phyloP scores from a whole-genome alignment of 306 rosid species.

The Dryas alaskensis region DNA sequence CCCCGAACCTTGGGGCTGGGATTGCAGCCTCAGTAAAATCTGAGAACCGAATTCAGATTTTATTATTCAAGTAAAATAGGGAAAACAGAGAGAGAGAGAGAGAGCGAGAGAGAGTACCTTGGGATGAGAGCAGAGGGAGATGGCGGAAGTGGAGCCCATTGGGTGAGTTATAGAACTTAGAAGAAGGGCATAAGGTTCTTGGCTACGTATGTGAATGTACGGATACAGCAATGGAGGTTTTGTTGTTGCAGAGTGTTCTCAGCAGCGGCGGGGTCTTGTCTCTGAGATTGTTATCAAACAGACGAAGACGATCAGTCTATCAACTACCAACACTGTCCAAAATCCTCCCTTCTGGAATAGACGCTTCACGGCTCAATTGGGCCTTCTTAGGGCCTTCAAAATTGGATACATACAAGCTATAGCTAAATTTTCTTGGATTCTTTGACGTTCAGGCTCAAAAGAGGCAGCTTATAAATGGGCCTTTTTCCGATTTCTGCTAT shows the following conservation, averaged over 20 bases:
- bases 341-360: not conserved
- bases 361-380: not conserved
- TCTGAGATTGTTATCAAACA: constrained; percentile 10
- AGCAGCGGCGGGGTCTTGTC: constrained; percentile 16
- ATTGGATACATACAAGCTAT: not conserved
- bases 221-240: not conserved
- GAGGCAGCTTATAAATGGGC: no score
- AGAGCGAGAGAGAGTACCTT: constrained; percentile 30
- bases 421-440: not conserved
- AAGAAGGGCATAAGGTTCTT: constrained; percentile 22
- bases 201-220: not conserved
- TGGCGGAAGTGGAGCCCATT: constrained; percentile 63
- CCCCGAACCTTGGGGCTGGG: constrained; percentile 11
- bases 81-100: not conserved
- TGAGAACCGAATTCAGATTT: not conserved
- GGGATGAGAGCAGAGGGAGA: constrained; percentile 58
- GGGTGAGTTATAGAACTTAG: not conserved
- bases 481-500: not conserved
- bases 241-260: not conserved
- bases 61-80: not conserved
- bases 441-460: no score
- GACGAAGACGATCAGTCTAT: not conserved
- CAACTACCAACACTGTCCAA: not conserved
- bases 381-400: not conserved
- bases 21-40: constrained; percentile 33